Evolutionary conservation across 352 stramenopile genomes (phyloP), one percentile per base, ranked within the genome.

Genomic region (Phytophthora sp.): DNA sequence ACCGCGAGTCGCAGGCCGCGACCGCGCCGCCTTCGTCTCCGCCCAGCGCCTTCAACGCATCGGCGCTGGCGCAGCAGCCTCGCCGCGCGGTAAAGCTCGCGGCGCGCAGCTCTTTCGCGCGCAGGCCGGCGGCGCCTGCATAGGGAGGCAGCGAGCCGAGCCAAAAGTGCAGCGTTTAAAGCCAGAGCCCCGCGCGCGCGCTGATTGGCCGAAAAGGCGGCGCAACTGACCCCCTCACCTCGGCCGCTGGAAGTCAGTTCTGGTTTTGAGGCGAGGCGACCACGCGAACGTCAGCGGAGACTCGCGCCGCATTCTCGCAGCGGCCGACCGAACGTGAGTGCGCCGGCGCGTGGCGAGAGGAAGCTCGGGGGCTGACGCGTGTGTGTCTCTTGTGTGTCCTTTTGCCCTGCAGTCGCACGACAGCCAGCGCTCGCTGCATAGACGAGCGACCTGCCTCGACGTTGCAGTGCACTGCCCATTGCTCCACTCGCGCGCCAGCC

Each of bases 201-300:
- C n/a, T n/a, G n/a, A n/a, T n/a, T n/a, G n/a, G n/a, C n/a, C n/a
- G 23, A 60, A 66, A 66, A 20, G 27, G 13, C 17, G 18, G 21
- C 50, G 21, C 38, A 44, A 59, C 44, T 64, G 55, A 69, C 49
- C 55, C 27, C 20, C 31, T 52, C 34, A 31, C 17, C 15, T n/a
- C 12, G 35, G 17, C 54, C 24, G 39, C 28, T 38, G 34, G 13
- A 53, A 88, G 76, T 84, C 75, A 87, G 79, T 88, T 85, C 76
- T 80, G 74, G 69, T 88, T 88, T 86, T 78, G 51, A 75, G 61
- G 48, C 48, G 44, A 62, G 53, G 66, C 58, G 51, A 59, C 39
- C 31, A 41, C 26, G 48, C 56, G 17, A 49, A 38, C 37, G 37
- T 48, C 27, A 45, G 28, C 13, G 23, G 20, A 52, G 39, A 26